Conservation (phyloP, 345 rosid genomes). For the Lepidium didymum region DNA sequence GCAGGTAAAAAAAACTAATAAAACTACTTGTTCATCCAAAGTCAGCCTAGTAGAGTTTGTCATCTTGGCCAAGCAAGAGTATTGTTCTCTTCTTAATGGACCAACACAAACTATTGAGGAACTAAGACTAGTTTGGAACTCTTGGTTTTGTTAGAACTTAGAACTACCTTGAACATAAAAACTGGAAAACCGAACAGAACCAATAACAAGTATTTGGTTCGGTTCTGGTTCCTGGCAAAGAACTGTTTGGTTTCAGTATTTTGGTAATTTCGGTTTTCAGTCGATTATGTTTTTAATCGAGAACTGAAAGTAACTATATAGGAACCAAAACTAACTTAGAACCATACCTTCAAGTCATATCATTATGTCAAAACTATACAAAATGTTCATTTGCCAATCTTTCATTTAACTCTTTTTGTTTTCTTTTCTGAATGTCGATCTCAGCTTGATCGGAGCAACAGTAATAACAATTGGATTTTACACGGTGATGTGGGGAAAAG, state of each 20-base stretch:
- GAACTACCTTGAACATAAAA: no score
- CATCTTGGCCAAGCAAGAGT: not conserved
- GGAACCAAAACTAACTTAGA: no score
- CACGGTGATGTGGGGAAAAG: constrained; percentile 88
- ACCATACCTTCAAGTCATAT: not conserved
- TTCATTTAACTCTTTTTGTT: not conserved
- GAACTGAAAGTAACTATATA: no score
- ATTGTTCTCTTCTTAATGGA: not conserved
- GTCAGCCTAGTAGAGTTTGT: not conserved
- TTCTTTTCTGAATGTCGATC: not conserved
- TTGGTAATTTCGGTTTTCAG: no score
- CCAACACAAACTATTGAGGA: not conserved
- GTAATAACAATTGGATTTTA: constrained; percentile 73
- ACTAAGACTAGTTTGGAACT: not conserved
- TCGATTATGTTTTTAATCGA: no score
- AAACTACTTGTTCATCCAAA: not conserved
- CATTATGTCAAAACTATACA: not conserved
- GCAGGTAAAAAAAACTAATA: constrained; percentile 36
- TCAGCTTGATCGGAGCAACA: constrained; percentile 66
- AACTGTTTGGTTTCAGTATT: no score
- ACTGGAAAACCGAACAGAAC: no score
- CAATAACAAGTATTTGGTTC: no score
- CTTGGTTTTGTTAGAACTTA: not conserved
- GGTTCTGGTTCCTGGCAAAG: no score
- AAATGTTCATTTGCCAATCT: not conserved